A percentile compares a stretch with the other conserved stretches of the same genome.
Conservation (phyloP, 2,329 filamentous ascomycete species). For the Colletotrichum costaricense region DNA sequence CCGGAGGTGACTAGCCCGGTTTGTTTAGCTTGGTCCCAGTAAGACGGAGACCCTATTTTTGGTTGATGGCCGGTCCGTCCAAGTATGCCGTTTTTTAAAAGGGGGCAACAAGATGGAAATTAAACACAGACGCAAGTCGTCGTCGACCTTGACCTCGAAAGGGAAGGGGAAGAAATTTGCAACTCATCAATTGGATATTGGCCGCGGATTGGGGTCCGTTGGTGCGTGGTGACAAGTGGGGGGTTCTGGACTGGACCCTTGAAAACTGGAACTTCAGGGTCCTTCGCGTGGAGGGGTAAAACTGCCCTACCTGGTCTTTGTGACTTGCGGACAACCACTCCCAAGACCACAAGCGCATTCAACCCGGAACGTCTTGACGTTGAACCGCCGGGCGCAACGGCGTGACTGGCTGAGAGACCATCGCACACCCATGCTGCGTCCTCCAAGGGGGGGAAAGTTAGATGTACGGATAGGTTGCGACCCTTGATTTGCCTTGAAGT, state of each 20-base stretch:
- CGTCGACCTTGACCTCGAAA: neutral
- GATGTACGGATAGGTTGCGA: neutral
- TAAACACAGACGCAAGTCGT: neutral
- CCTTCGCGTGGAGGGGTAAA: slow-evolving; percentile 32
- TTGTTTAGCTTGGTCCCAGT: neutral
- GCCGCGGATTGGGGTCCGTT: slow-evolving; percentile 27
- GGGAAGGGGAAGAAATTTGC: slow-evolving; percentile 28
- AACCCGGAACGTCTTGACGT: neutral
- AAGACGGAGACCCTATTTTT: neutral
- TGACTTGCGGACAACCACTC: neutral
- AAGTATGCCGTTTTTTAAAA: slow-evolving; percentile 21
- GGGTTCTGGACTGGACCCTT: slow-evolving; percentile 33
- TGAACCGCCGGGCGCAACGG: neutral
- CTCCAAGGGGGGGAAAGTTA: neutral
- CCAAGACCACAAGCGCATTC: neutral
- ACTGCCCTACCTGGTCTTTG: neutral
- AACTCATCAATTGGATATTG: slow-evolving; percentile 30
- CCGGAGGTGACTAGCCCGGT: neutral
- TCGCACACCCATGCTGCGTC: neutral
- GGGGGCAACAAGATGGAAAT: neutral
- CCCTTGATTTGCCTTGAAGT: neutral
- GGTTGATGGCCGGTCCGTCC: slow-evolving; percentile 1
- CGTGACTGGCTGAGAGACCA: slow-evolving; percentile 6
- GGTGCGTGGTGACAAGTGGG: slow-evolving; percentile 32
- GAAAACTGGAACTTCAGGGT: slow-evolving; percentile 37